These are phyloP conservation scores for Edaphochlamys debaryana DNA, from an alignment of 139 green algal genomes.

Conservation along the genomic window DNA sequence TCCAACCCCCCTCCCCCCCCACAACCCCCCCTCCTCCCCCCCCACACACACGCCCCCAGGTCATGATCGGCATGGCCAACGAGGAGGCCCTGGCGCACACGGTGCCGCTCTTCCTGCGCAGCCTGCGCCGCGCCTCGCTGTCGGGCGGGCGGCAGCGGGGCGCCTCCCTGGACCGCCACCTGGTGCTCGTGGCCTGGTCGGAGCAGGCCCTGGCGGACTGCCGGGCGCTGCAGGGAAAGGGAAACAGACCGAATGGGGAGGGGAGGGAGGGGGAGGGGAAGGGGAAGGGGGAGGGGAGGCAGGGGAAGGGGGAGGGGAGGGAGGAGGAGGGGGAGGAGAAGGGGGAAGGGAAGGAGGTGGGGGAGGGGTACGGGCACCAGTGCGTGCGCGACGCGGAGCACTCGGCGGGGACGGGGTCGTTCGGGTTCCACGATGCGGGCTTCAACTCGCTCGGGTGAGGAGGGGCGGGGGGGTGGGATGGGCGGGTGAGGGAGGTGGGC, in stretches of 20 bases:
- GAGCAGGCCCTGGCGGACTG: neutral
- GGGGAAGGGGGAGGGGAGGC: no score
- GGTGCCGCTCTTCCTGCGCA: neutral
- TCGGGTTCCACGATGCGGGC: conserved; percentile 14
- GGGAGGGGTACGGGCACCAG: no score
- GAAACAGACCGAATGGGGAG: no score
- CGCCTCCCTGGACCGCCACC: neutral
- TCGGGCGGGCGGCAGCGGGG: neutral
- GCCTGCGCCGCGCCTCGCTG: neutral
- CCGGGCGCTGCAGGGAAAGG: neutral
- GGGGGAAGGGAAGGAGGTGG: no score
- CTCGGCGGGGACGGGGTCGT: neutral
- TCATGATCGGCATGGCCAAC: conserved; percentile 26
- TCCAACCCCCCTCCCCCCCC: no score
- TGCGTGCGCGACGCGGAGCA: conserved; percentile 32
- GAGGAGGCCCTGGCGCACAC: conserved; percentile 16
- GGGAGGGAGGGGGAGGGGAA: no score
- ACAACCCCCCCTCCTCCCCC: no score
- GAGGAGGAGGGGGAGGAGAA: no score
- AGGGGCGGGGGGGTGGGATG: no score
- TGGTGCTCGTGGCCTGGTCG: conserved; percentile 30
- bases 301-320: no score
- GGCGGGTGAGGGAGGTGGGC: no score
- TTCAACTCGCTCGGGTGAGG: conserved; percentile 24
- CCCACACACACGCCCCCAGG: no score